A percentile compares a stretch with the other conserved stretches of the same genome.
Conservation (phyloP, 352 stramenopile genomes). For the Pythium vanterpoolii region DNA sequence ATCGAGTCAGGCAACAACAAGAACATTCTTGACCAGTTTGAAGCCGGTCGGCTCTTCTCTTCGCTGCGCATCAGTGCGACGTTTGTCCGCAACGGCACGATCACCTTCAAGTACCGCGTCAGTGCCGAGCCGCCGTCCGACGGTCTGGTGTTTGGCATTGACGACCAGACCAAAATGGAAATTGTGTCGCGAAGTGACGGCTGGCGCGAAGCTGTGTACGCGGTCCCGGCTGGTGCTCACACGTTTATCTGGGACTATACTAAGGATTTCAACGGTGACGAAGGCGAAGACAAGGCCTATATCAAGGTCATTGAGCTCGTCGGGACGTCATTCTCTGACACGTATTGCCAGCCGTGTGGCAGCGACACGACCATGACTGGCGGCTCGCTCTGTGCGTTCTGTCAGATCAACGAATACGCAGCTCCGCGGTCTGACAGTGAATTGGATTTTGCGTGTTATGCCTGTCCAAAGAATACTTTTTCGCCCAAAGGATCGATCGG, state of each 20-base stretch:
- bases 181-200: conserved; percentile 65
- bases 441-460: conserved; percentile 72
- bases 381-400: conserved; percentile 76
- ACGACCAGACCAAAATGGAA: conserved; percentile 48
- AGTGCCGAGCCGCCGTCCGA: conserved; percentile 74
- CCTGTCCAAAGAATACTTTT: conserved; percentile 58
- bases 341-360: conserved; percentile 69
- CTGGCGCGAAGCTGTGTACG: conserved; percentile 60
- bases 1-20: conserved; percentile 74
- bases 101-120: conserved; percentile 80
- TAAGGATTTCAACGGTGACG: conserved; percentile 73
- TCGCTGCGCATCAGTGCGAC: conserved; percentile 69
- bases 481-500: conserved; percentile 74
- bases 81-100: conserved; percentile 64
- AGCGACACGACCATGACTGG: conserved; percentile 75
- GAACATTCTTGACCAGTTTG: conserved; percentile 56
- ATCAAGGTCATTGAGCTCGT: conserved; percentile 82
- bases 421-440: conserved; percentile 65
- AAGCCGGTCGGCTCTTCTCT: conserved; percentile 68
- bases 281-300: conserved; percentile 61
- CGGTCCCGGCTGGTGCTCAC: conserved; percentile 56
- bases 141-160: conserved; percentile 70
- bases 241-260: conserved; percentile 80
- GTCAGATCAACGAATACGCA: conserved; percentile 74
- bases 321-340: conserved; percentile 72